Percentiles rank a stretch among this genome's conserved stretches.
These are phyloP conservation scores for Rhynchospora tenuis DNA, from an alignment of 176 grass and related monocot genomes.

Conservation along the genomic window DNA sequence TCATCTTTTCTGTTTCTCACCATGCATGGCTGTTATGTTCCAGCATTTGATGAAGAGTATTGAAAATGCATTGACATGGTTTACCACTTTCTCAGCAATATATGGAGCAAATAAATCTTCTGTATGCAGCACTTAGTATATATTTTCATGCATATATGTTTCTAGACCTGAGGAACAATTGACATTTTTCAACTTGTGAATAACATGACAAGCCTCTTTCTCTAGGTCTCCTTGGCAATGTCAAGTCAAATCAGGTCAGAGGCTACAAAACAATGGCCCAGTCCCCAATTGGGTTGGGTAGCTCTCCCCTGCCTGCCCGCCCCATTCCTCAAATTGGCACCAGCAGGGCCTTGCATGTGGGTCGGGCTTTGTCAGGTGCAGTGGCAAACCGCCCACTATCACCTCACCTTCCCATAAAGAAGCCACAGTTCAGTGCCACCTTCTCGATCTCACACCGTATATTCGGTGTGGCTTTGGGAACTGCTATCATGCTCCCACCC, in stretches of 20 bases:
- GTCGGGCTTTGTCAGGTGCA: constrained; percentile 23
- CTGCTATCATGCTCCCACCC: constrained; percentile 58
- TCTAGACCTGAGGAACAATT: not conserved
- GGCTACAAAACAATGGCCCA: not conserved
- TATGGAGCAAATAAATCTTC: not conserved
- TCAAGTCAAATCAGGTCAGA: not conserved
- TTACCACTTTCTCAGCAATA: not conserved
- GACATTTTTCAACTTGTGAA: not conserved
- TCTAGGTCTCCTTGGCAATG: not conserved
- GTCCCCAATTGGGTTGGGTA: not conserved
- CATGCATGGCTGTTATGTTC: not conserved
- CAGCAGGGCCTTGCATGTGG: constrained; percentile 36
- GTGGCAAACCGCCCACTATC: constrained; percentile 64
- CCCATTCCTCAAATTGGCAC: not conserved
- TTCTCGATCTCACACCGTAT: constrained; percentile 80
- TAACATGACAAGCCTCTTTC: not conserved
- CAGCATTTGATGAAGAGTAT: not conserved
- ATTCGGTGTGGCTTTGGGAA: constrained; percentile 37
- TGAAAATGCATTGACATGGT: not conserved
- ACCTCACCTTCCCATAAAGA: constrained; percentile 78
- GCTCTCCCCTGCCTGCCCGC: not conserved
- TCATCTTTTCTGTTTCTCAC: not conserved
- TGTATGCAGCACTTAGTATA: not conserved
- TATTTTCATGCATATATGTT: not conserved
- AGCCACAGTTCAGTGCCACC: constrained; percentile 58